Evolutionary conservation across 495 filamentous ascomycete genomes (phyloP).

Genomic region (Aspergillus saccharolyticus): DNA sequence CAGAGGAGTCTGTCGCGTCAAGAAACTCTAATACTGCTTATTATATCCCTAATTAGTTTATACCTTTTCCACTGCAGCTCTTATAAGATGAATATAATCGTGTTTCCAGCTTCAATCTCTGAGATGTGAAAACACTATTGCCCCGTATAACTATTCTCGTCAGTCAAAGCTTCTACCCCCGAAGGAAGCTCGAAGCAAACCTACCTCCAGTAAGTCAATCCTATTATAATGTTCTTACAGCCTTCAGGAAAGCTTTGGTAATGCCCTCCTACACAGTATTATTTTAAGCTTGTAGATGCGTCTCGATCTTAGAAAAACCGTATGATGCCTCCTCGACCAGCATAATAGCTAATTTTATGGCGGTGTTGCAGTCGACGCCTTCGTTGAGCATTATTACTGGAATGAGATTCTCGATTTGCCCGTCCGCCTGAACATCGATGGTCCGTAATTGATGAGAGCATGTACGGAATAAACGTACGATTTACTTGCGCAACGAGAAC

Average conservation of each 20-base stretch:
- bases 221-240: no score
- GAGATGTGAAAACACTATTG: no score
- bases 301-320: constrained; percentile 2
- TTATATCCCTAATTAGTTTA: no score
- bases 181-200: not conserved
- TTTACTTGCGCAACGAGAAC: constrained; percentile 9
- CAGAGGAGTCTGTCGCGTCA: no score
- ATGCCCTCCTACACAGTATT: not conserved
- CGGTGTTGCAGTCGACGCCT: constrained; percentile 1
- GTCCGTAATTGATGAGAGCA: not conserved
- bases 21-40: no score
- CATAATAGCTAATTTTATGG: constrained; percentile 1
- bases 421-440: constrained; percentile 1
- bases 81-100: no score
- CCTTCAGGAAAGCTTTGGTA: no score
- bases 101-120: no score
- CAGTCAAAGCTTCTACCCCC: no score
- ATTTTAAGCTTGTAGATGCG: not conserved
- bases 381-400: constrained; percentile 13
- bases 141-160: no score
- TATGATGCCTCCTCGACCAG: constrained; percentile 2
- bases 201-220: not conserved
- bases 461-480: not conserved
- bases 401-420: constrained; percentile 9
- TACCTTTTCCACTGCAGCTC: no score